Evolutionary conservation across 257 asterid species (phyloP).

Genomic region (Jasminum sambac): DNA sequence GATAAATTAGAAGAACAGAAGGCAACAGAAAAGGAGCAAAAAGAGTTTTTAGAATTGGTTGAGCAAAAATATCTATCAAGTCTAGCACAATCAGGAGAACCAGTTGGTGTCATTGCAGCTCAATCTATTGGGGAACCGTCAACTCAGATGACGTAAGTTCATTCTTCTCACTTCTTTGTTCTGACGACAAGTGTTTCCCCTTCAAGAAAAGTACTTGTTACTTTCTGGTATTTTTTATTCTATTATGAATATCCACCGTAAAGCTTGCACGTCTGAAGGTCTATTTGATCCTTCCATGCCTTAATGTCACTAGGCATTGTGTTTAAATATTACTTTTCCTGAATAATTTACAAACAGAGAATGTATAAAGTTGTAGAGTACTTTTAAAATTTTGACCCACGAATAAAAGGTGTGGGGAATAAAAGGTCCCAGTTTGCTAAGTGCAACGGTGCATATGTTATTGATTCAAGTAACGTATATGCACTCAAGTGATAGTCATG

Average conservation of each 20-base stretch:
- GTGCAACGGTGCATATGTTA: not conserved
- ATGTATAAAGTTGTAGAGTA: not conserved
- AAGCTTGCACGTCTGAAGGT: not conserved
- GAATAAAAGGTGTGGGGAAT: not conserved
- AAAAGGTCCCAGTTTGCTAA: conserved; percentile 1
- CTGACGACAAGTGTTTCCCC: conserved; percentile 4
- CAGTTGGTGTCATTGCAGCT: conserved; percentile 97
- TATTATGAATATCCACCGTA: not conserved
- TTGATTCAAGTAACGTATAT: not conserved
- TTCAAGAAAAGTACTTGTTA: not conserved
- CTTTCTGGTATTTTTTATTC: not conserved
- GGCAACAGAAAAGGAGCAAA: conserved; percentile 36
- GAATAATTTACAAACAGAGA: conserved; percentile 7
- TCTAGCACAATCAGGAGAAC: conserved; percentile 89
- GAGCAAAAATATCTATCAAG: conserved; percentile 83
- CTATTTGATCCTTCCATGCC: conserved; percentile 9
- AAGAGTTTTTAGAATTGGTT: conserved; percentile 56
- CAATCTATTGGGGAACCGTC: conserved; percentile 99
- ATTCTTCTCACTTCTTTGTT: conserved; percentile 19
- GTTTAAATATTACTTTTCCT: not conserved
- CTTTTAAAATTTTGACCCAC: not conserved
- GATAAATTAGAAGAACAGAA: conserved; percentile 27
- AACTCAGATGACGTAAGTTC: conserved; percentile 96
- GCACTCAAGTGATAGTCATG: not conserved
- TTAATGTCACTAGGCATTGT: not conserved